Conservation (phyloP, 2,329 filamentous ascomycete species). For the Ophiocordyceps sinensis region DNA sequence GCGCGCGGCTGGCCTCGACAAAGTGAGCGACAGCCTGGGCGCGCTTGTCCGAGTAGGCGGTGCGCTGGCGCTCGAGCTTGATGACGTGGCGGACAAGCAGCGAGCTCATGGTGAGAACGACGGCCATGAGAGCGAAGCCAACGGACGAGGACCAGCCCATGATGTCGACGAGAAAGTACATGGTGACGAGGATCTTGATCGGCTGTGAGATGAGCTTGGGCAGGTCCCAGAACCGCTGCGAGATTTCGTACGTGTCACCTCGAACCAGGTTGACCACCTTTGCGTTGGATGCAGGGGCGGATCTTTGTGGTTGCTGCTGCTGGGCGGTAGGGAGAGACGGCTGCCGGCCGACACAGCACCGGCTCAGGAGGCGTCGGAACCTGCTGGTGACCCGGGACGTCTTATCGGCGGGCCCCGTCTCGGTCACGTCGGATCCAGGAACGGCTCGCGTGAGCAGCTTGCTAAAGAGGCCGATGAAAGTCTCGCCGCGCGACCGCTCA, state of each 20-base stretch:
- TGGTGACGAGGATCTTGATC: slow-evolving; percentile 57
- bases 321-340: slow-evolving; percentile 1
- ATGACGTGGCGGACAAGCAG: slow-evolving; percentile 52
- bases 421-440: slow-evolving; percentile 21
- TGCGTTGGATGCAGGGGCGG: slow-evolving; percentile 58
- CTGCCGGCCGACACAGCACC: slow-evolving; percentile 5
- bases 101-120: slow-evolving; percentile 57
- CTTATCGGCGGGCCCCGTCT: slow-evolving; percentile 14
- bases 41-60: slow-evolving; percentile 60
- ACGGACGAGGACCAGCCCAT: slow-evolving; percentile 69
- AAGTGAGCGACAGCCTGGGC: slow-evolving; percentile 74
- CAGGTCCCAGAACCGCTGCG: slow-evolving; percentile 82
- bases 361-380: slow-evolving; percentile 6
- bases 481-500: slow-evolving; percentile 68
- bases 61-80: slow-evolving; percentile 54
- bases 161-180: slow-evolving; percentile 49
- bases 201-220: slow-evolving; percentile 62
- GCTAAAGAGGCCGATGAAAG: slow-evolving; percentile 21
- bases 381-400: not conserved
- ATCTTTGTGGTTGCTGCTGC: slow-evolving; percentile 2
- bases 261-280: slow-evolving; percentile 85
- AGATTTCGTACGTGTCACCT: slow-evolving; percentile 66
- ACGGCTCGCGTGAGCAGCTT: slow-evolving; percentile 24
- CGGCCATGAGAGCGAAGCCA: slow-evolving; percentile 53
- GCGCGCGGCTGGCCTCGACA: slow-evolving; percentile 68